phyloP scores from a whole-genome alignment of 257 asterid genomes.

The Sherardia arvensis region DNA sequence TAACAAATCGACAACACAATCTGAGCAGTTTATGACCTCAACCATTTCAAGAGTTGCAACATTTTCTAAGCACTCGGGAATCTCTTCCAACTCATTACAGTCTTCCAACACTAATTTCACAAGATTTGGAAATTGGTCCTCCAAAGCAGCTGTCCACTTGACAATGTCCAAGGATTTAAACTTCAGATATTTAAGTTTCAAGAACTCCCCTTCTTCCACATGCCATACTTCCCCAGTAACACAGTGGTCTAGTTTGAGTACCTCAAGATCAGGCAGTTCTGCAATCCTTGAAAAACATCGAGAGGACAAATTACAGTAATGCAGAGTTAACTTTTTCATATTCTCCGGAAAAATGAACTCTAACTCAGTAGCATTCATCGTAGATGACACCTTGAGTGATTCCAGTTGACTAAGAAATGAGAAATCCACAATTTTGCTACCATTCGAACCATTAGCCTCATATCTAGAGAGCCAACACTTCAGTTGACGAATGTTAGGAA shows the following conservation, averaged over 20 bases:
- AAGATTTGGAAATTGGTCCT: neutral
- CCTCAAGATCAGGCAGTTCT: neutral
- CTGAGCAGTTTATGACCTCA: neutral
- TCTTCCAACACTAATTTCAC: neutral
- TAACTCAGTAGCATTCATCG: too few species aligned
- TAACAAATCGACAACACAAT: neutral
- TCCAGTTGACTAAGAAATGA: too few species aligned
- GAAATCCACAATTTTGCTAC: neutral
- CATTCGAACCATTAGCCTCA: too few species aligned
- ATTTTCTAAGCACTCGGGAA: neutral
- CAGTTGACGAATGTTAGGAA: neutral
- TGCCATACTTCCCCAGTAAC: neutral
- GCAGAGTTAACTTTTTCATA: neutral
- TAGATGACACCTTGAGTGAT: neutral
- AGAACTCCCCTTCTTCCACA: neutral
- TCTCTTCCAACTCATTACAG: neutral
- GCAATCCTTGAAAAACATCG: neutral
- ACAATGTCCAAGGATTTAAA: neutral
- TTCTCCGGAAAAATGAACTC: neutral
- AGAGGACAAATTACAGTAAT: neutral
- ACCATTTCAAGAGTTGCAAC: neutral
- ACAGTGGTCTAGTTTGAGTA: neutral
- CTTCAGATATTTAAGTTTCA: neutral
- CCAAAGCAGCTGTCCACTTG: neutral
- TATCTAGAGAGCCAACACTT: neutral